phyloP scores from a whole-genome alignment of 176 grass and related monocot species.

The Carex myosuroides region DNA sequence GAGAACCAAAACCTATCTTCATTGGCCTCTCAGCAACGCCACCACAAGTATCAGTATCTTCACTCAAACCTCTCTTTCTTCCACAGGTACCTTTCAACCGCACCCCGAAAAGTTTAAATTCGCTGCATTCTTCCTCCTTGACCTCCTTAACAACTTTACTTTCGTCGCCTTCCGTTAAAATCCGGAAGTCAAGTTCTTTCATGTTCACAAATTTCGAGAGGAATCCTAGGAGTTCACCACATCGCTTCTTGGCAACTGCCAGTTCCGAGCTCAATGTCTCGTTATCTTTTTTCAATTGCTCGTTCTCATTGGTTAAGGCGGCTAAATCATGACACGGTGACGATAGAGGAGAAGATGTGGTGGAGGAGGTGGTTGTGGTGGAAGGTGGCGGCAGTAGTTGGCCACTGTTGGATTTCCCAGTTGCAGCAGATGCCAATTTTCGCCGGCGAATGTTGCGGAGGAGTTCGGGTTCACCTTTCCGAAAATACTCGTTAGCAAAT shows the following conservation, averaged over 20 bases:
- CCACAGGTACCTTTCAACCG: conserved; percentile 12
- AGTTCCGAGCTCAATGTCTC: conserved; percentile 26
- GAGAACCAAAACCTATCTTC: conserved; percentile 31
- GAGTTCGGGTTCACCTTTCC: conserved; percentile 68
- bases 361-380: conserved; percentile 27
- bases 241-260: conserved; percentile 11
- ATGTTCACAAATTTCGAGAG: conserved; percentile 32
- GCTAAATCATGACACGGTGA: not conserved
- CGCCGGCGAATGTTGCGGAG: conserved; percentile 60
- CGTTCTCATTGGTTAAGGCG: conserved; percentile 25
- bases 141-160: not conserved
- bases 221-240: conserved; percentile 23
- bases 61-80: conserved; percentile 25
- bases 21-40: conserved; percentile 12
- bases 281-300: conserved; percentile 33
- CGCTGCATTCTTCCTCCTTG: not conserved
- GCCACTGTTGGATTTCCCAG: not conserved
- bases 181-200: conserved; percentile 5
- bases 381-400: conserved; percentile 3
- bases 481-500: conserved; percentile 79
- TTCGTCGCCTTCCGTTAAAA: conserved; percentile 12
- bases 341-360: conserved; percentile 26
- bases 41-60: conserved; percentile 19
- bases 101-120: conserved; percentile 42
- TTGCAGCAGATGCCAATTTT: conserved; percentile 35